Conservation (phyloP, 805 yeast species). For the Pichia exigua region DNA sequence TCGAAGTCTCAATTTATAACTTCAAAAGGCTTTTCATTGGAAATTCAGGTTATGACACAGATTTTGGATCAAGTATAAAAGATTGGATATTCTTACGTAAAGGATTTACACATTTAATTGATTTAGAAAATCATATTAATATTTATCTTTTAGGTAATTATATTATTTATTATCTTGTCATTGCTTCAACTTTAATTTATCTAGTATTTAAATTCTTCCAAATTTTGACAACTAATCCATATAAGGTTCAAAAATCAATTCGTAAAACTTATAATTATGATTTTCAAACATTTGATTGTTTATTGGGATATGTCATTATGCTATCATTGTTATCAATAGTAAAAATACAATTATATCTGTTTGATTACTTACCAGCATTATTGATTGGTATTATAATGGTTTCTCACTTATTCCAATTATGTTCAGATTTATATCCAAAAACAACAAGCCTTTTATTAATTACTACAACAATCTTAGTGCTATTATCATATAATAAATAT, state of each 20-base stretch:
- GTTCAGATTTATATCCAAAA: conserved; percentile 23
- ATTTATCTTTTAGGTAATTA: conserved; percentile 62
- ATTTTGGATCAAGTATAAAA: background rate
- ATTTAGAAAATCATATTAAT: conserved; percentile 28
- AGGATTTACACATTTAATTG: conserved; percentile 54
- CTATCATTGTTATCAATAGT: conserved; percentile 45
- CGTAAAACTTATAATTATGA: conserved; percentile 16
- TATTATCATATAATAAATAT: conserved; percentile 24
- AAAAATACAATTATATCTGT: conserved; percentile 34
- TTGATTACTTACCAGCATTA: conserved; percentile 43
- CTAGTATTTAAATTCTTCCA: conserved; percentile 9
- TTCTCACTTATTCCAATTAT: conserved; percentile 38
- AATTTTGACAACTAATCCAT: conserved; percentile 18
- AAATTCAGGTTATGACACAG: background rate
- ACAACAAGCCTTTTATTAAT: conserved; percentile 25
- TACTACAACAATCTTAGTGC: conserved; percentile 15
- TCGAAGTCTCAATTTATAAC: conserved; percentile 53
- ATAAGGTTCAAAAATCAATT: conserved; percentile 1
- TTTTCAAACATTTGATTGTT: conserved; percentile 27
- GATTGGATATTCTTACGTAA: conserved; percentile 55
- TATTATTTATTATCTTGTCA: conserved; percentile 44
- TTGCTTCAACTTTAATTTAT: conserved; percentile 26
- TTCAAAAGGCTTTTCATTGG: conserved; percentile 29
- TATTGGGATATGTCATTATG: conserved; percentile 53
- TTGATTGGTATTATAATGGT: conserved; percentile 40